phyloP scores from a whole-genome alignment of 805 yeast species.

The Komagataella ulmi region DNA sequence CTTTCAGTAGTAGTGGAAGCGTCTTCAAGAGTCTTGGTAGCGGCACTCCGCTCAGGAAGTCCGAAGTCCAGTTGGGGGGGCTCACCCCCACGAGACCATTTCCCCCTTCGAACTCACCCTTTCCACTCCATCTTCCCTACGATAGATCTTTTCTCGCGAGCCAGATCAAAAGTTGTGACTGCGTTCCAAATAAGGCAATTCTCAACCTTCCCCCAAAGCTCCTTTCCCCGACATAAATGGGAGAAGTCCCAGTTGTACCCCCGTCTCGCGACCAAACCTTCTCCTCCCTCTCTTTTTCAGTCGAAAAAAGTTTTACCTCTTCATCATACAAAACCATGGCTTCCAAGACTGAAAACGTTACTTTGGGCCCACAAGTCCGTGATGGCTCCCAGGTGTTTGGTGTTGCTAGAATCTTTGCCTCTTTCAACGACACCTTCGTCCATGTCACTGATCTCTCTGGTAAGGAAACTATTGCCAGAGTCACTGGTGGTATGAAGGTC shows the following conservation, averaged over 20 bases:
- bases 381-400: slow-evolving; percentile 99
- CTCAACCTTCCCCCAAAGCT: neutral
- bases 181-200: neutral
- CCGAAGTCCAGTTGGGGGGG: neutral
- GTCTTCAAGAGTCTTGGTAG: too few relatives aligned
- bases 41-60: too few relatives aligned
- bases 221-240: neutral
- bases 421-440: slow-evolving; percentile 99
- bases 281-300: neutral
- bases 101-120: neutral
- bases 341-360: slow-evolving; percentile 31
- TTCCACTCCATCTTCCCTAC: neutral
- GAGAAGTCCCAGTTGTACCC: neutral
- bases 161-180: neutral
- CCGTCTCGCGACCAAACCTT: neutral
- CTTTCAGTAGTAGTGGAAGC: too few relatives aligned
- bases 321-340: neutral
- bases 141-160: neutral
- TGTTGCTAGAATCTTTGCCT: slow-evolving; percentile 99
- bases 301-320: neutral
- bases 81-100: neutral
- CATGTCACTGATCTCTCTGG: slow-evolving; percentile 99
- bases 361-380: slow-evolving; percentile 80
- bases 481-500: slow-evolving; percentile 99
- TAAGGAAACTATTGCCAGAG: slow-evolving; percentile 99